A percentile compares a stretch with the other conserved stretches of the same genome.
phyloP scores from a whole-genome alignment of 176 grass and related monocot genomes.

The Triticum monococcum region DNA sequence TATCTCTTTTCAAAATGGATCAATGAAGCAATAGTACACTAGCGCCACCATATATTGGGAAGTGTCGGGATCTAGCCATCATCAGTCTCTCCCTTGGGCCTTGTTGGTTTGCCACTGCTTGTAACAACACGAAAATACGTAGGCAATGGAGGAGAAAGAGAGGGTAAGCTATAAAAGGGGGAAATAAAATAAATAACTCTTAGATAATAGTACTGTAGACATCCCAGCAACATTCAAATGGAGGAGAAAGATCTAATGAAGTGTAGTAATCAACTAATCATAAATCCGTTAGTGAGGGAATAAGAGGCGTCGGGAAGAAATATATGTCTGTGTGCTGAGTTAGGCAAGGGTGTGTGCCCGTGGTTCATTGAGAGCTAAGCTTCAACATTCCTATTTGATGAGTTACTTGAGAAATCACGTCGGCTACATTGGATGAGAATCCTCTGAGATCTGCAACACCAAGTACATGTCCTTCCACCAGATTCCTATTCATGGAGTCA shows the following conservation, averaged over 20 bases:
- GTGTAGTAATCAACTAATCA: neutral
- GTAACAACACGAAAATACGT: neutral
- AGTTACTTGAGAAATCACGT: no score
- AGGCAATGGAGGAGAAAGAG: neutral
- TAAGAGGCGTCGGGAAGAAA: neutral
- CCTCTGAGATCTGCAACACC: no score
- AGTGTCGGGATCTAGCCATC: neutral
- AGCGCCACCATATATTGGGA: neutral
- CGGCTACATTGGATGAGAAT: no score
- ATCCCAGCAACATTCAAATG: neutral
- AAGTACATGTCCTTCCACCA: no score
- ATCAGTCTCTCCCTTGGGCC: neutral
- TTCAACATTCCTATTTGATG: no score
- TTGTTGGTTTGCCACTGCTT: neutral
- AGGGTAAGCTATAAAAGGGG: neutral
- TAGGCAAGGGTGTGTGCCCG: neutral
- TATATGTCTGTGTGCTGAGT: neutral
- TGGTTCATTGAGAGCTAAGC: no score
- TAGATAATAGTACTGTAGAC: neutral
- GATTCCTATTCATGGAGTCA: no score
- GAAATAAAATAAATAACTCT: neutral
- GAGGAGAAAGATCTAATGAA: neutral
- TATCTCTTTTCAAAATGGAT: neutral
- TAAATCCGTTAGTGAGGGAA: neutral
- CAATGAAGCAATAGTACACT: neutral